Percentiles rank a stretch among this genome's conserved stretches.
These are phyloP conservation scores for Lipomyces kockii DNA, from an alignment of 805 yeast genomes.

Conservation along the genomic window DNA sequence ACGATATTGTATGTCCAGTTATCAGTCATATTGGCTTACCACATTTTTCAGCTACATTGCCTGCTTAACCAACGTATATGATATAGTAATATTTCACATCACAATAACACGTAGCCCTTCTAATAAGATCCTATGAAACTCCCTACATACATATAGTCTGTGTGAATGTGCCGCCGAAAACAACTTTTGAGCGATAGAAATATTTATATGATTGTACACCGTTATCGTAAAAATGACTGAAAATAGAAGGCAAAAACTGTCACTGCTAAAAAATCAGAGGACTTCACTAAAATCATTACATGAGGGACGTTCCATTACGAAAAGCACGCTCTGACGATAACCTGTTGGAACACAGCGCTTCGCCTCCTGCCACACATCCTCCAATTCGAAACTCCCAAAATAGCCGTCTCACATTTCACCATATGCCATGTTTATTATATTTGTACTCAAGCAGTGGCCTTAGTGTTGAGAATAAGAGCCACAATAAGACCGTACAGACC, in stretches of 20 bases:
- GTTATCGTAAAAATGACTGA: conserved; percentile 3
- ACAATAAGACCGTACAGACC: conserved; percentile 98
- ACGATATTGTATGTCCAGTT: not conserved
- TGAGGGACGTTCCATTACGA: not conserved
- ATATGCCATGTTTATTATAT: not conserved
- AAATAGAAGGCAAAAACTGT: conserved; percentile 1
- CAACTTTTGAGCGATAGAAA: not conserved
- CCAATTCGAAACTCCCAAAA: not conserved
- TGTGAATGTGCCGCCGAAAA: not conserved
- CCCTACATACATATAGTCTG: not conserved
- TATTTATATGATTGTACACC: not conserved
- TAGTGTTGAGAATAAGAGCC: conserved; percentile 94
- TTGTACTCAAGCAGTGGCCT: conserved; percentile 63
- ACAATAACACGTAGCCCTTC: not conserved
- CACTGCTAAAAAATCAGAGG: not conserved
- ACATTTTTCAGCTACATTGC: not conserved
- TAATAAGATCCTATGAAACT: not conserved
- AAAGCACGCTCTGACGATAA: not conserved
- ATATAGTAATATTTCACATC: not conserved
- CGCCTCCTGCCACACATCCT: not conserved
- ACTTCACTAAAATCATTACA: not conserved
- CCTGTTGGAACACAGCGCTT: not conserved
- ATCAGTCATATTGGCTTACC: not conserved
- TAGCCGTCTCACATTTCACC: not conserved
- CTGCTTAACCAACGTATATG: no score